phyloP scores from a whole-genome alignment of 345 rosid species.

The Rhodomyrtus tomentosa region DNA sequence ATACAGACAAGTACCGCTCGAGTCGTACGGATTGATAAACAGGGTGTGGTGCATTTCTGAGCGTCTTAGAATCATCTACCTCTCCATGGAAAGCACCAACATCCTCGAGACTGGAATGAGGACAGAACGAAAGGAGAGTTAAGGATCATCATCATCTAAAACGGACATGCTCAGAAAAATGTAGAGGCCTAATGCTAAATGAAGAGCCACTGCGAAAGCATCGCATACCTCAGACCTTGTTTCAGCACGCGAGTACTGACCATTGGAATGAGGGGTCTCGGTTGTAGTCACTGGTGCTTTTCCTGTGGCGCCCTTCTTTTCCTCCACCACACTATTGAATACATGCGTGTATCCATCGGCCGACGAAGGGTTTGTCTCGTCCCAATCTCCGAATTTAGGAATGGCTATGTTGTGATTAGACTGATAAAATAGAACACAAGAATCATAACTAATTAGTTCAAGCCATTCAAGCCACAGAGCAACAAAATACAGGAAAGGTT shows the following conservation, averaged over 20 bases:
- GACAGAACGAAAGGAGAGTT: background rate
- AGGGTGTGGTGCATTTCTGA: background rate
- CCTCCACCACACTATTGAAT: constrained; percentile 18
- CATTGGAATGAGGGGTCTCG: background rate
- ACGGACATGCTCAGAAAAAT: background rate
- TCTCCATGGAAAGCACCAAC: constrained; percentile 6
- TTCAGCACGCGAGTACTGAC: background rate
- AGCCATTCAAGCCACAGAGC: background rate
- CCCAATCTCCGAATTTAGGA: constrained; percentile 34
- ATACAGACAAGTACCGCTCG: background rate
- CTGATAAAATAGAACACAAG: constrained; percentile 4
- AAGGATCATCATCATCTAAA: background rate
- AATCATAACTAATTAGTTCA: background rate
- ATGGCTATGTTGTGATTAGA: constrained; percentile 6
- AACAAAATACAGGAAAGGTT: background rate
- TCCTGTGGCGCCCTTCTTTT: constrained; percentile 1
- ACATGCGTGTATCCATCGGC: constrained; percentile 19
- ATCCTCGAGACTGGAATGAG: background rate
- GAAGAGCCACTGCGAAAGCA: background rate
- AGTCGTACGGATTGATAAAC: background rate
- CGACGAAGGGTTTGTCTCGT: constrained; percentile 21
- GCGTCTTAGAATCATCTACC: background rate
- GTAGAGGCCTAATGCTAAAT: background rate
- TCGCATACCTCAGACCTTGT: constrained; percentile 1
- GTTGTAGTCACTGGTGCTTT: background rate